A percentile compares a stretch with the other conserved stretches of the same genome.
These are phyloP conservation scores for Zalaria sp. DNA, from an alignment of 2,329 filamentous ascomycete species.

Conservation along the genomic window DNA sequence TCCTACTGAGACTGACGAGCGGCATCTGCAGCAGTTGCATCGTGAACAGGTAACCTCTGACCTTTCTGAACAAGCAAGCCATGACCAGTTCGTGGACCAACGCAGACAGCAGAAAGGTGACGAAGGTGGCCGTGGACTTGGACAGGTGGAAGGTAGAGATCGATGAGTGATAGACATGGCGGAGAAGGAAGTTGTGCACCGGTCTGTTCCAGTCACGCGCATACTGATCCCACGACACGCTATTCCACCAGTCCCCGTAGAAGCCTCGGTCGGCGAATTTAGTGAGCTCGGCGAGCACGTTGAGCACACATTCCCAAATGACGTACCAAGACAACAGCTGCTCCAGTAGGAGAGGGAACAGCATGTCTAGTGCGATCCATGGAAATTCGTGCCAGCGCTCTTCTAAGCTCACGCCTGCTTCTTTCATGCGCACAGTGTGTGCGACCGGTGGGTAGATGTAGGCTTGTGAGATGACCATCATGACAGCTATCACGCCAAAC, in stretches of 20 bases:
- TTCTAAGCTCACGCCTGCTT: constrained; percentile 45
- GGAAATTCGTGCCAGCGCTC: constrained; percentile 55
- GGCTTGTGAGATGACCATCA: constrained; percentile 64
- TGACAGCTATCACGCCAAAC: constrained; percentile 60
- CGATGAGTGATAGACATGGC: constrained; percentile 66
- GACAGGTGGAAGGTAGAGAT: constrained; percentile 60
- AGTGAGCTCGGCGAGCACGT: constrained; percentile 63
- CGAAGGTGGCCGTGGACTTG: constrained; percentile 56
- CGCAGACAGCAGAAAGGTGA: constrained; percentile 60
- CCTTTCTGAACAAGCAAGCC: constrained; percentile 68
- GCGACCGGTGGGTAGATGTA: constrained; percentile 67
- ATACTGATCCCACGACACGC: constrained; percentile 57
- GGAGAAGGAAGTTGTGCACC: constrained; percentile 62
- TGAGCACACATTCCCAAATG: constrained; percentile 57
- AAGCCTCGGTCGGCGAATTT: constrained; percentile 66
- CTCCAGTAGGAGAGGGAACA: constrained; percentile 69
- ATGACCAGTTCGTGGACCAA: constrained; percentile 64
- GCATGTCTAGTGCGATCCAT: constrained; percentile 58
- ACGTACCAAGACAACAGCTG: constrained; percentile 68
- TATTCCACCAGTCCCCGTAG: constrained; percentile 39
- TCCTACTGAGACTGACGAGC: constrained; percentile 52
- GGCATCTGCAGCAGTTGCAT: constrained; percentile 64
- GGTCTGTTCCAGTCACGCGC: constrained; percentile 72
- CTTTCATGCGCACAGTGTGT: constrained; percentile 52
- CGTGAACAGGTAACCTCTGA: constrained; percentile 59